Evolutionary conservation across 352 stramenopile species (phyloP).

Genomic region (Phytophthora boehmeriae): DNA sequence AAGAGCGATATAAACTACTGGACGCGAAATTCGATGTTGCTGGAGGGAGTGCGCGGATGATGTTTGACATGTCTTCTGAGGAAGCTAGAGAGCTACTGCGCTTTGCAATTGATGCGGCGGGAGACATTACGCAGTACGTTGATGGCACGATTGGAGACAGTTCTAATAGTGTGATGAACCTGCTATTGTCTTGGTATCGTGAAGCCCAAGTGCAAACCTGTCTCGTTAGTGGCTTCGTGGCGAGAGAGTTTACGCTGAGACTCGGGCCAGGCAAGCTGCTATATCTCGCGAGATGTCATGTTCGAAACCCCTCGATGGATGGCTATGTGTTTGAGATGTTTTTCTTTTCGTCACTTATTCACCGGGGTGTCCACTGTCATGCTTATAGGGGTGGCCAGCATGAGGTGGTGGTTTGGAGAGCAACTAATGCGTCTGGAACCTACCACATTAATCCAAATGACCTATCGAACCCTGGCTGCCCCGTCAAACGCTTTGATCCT

Average conservation of each 20-base stretch:
- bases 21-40: slow-evolving; percentile 12
- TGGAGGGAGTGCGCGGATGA: slow-evolving; percentile 11
- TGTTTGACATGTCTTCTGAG: slow-evolving; percentile 4
- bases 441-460: no score
- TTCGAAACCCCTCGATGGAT: slow-evolving; percentile 1
- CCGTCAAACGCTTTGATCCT: neutral
- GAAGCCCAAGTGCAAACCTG: neutral
- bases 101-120: slow-evolving; percentile 1
- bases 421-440: no score
- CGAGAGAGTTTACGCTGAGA: neutral
- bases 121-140: slow-evolving; percentile 2
- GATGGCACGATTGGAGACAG: neutral
- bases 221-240: neutral
- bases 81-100: neutral
- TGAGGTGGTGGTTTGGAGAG: no score
- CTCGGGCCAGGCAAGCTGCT: neutral
- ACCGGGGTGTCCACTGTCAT: neutral
- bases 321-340: slow-evolving; percentile 1
- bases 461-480: no score
- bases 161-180: slow-evolving; percentile 2
- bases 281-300: neutral
- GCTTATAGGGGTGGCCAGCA: no score
- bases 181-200: slow-evolving; percentile 19
- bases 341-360: slow-evolving; percentile 3
- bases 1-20: slow-evolving; percentile 16